These are phyloP conservation scores for Termitomyces sp. DNA, from an alignment of 768 basidiomycete species.

Conservation along the genomic window DNA sequence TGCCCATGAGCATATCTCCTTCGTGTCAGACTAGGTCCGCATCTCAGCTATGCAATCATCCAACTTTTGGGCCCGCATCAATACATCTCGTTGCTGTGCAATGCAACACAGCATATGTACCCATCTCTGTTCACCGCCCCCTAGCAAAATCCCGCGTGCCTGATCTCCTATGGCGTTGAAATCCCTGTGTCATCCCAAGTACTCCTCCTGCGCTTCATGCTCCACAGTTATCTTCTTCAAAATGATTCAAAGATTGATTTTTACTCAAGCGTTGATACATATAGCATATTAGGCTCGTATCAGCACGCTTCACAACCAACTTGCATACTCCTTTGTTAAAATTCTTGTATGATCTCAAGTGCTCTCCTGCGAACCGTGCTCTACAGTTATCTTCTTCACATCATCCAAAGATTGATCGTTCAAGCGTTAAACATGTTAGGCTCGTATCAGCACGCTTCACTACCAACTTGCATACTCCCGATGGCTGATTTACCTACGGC, in stretches of 20 bases:
- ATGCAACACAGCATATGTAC: neutral
- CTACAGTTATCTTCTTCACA: no score
- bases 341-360: neutral
- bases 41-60: neutral
- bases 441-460: no score
- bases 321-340: neutral
- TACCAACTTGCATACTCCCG: no score
- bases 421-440: no score
- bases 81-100: neutral
- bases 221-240: no score
- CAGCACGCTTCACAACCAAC: no score
- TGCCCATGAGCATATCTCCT: neutral
- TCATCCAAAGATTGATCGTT: no score
- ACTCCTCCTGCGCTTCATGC: no score
- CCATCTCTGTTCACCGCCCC: neutral
- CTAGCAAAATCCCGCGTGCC: neutral
- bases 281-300: no score
- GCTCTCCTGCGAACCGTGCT: no score
- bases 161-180: neutral
- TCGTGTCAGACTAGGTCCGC: neutral
- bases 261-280: no score
- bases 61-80: neutral
- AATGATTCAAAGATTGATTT: no score
- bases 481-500: neutral
- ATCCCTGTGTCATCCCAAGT: neutral